These are phyloP conservation scores for Chytridium lagenaria DNA, from an alignment of 371 early-diverging fungal genomes.

Conservation along the genomic window DNA sequence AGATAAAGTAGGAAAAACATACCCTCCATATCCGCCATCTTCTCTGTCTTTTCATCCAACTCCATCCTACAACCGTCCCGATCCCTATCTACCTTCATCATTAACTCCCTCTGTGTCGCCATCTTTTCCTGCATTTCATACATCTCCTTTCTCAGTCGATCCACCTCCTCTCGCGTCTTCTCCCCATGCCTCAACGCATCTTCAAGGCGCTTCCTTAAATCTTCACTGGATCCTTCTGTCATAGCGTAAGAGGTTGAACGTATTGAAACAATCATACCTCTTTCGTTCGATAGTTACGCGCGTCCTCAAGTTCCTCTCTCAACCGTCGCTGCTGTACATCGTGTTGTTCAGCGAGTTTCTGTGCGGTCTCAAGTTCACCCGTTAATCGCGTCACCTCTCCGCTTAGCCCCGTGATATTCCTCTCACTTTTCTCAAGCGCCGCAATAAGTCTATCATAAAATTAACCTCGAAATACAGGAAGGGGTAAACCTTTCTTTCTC, in stretches of 20 bases:
- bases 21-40: slow-evolving; percentile 43
- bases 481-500: slow-evolving; percentile 26
- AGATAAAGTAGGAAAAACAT: too few relatives aligned
- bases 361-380: background rate
- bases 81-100: slow-evolving; percentile 51
- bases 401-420: too few relatives aligned
- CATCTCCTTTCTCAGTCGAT: slow-evolving; percentile 18
- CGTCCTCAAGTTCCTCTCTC: background rate
- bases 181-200: background rate
- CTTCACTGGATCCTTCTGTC: background rate
- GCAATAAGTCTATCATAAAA: background rate
- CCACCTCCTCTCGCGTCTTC: slow-evolving; percentile 16
- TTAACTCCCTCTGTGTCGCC: slow-evolving; percentile 39
- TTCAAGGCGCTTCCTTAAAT: background rate
- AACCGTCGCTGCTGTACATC: too few relatives aligned
- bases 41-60: slow-evolving; percentile 48
- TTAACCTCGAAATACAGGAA: too few relatives aligned
- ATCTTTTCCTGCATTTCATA: slow-evolving; percentile 30
- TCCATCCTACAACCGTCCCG: slow-evolving; percentile 49
- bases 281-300: background rate
- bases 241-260: background rate
- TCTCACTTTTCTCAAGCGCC: background rate
- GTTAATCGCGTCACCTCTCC: background rate
- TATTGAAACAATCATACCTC: background rate
- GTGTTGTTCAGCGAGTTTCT: background rate